Conservation (phyloP, 2,329 filamentous ascomycete genomes). For the Xylariales sp. region DNA sequence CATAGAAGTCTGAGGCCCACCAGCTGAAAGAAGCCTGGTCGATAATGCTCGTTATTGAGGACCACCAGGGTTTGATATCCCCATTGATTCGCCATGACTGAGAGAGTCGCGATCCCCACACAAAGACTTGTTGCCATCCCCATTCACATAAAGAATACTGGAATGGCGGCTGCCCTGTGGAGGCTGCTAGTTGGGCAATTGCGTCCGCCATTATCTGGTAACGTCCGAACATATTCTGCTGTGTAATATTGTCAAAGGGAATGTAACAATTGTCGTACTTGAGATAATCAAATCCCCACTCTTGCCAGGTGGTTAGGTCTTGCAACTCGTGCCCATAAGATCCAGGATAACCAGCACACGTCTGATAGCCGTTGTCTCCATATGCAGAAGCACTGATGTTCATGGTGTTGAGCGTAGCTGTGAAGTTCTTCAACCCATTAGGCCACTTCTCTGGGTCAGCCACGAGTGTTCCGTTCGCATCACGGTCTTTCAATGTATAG, state of each 20-base stretch:
- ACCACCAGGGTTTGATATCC: constrained; percentile 4
- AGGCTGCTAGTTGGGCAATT: constrained; percentile 1
- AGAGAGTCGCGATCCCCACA: background rate
- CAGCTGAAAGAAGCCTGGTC: constrained; percentile 3
- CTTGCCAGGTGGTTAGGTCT: constrained; percentile 1
- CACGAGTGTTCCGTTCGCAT: background rate
- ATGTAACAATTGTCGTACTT: constrained; percentile 4
- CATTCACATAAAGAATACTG: constrained; percentile 2
- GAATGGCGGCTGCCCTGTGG: constrained; percentile 1
- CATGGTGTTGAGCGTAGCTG: background rate
- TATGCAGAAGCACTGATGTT: constrained; percentile 1
- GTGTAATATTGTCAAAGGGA: constrained; percentile 1
- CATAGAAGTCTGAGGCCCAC: constrained; percentile 4
- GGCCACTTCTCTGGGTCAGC: constrained; percentile 4
- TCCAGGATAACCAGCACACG: constrained; percentile 3
- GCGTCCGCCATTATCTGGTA: constrained; percentile 1
- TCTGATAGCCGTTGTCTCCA: background rate
- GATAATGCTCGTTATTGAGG: constrained; percentile 3
- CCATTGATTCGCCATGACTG: constrained; percentile 2
- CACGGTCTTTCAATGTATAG: background rate
- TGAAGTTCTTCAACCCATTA: constrained; percentile 3
- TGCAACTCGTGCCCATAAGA: constrained; percentile 1
- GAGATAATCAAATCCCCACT: constrained; percentile 4
- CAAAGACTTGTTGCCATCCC: constrained; percentile 5
- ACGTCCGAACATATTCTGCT: constrained; percentile 1